phyloP scores from a whole-genome alignment of 176 grass and related monocot genomes.

The Bothriochloa decipiens region DNA sequence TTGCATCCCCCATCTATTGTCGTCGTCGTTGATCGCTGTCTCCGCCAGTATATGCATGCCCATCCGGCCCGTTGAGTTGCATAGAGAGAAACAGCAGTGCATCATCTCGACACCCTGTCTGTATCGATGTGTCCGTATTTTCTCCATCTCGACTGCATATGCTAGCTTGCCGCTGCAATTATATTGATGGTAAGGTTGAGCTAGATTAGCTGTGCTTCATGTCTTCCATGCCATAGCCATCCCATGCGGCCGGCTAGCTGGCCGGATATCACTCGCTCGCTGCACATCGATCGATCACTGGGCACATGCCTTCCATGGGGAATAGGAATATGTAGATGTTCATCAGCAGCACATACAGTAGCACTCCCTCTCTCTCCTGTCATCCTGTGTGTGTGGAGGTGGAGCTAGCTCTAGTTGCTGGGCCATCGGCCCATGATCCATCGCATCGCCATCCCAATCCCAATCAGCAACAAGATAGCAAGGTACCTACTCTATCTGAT shows the following conservation, averaged over 20 bases:
- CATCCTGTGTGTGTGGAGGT: too few species aligned
- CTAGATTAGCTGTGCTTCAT: neutral
- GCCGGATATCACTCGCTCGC: neutral
- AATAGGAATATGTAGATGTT: neutral
- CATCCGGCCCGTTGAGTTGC: too few species aligned
- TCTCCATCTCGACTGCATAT: neutral
- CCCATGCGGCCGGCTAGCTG: neutral
- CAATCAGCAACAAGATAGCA: neutral
- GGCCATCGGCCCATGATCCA: too few species aligned
- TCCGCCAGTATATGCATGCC: too few species aligned
- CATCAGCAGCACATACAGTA: neutral
- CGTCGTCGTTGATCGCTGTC: too few species aligned
- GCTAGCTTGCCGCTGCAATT: neutral
- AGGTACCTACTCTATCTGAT: neutral
- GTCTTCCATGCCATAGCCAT: neutral
- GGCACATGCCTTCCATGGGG: neutral
- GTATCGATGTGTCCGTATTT: slow-evolving; percentile 14
- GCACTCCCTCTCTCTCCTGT: too few species aligned
- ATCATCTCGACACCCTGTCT: too few species aligned
- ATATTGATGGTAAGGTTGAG: neutral
- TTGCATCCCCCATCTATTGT: too few species aligned
- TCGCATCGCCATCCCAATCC: neutral
- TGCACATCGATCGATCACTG: neutral
- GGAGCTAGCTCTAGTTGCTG: too few species aligned
- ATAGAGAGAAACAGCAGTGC: too few species aligned